Evolutionary conservation across 306 rosid species (phyloP), one percentile per base, ranked within the genome.

Genomic region (Mucuna pruriens): DNA sequence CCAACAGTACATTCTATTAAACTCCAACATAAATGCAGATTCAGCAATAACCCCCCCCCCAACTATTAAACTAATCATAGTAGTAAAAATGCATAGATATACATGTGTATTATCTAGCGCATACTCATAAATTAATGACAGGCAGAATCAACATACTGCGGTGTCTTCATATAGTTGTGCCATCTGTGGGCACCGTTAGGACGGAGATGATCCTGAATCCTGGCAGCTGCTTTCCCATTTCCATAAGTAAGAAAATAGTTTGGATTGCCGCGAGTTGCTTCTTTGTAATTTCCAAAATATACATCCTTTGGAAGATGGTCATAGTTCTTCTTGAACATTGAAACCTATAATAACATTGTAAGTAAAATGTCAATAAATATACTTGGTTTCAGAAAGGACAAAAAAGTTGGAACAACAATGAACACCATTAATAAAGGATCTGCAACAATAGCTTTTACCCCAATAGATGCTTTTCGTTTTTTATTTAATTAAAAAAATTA

Each of bases 171-270:
- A 83, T 92, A 92, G 85, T 95, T 95, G 87, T 95, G 97, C 98
- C 98, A 95, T 88, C 97, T 90, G 78, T 96, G 99, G 85, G 99
- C 99, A 65, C 98, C 99, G 70, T 96, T 92, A 23, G 99, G 98
- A 72, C 97, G 99, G 61, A 96, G 99, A 89, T 96, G 98, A 74
- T 93, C 97, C 84, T 90, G 93, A 75, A 96, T 65, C 82, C 99
- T 92, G 69, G 99, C 99, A 80, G 98, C 98, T 79, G 99, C 67
- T 87, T 96, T 96, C 80, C 99, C 99, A 84, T 96, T 96, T 85
- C 98, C 99, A 29, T 96, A 96, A 19, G 99, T 96, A 65, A 96
- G 86, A 80, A 93, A 96, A 82, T 92, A 96, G 86, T 96, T 93
- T 73, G 99, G 99, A 83, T 96, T 96, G 38, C 99, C 97, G 31